Evolutionary conservation across 495 filamentous ascomycete species (phyloP).

Genomic region (Mytilinidion resinicola): DNA sequence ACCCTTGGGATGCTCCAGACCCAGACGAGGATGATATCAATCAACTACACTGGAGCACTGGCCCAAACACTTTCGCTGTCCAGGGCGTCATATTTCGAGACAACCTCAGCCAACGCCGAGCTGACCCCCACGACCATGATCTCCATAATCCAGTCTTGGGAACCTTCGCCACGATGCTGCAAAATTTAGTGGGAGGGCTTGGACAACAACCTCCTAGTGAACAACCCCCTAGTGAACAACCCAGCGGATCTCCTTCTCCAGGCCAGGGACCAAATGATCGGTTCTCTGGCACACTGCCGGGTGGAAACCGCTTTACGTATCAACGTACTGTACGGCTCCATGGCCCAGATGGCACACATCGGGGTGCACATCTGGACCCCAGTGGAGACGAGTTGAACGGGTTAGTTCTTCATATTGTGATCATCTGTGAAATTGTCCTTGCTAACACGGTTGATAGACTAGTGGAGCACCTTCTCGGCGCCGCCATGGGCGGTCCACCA

Average conservation of each 20-base stretch:
- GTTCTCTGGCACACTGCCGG: not conserved
- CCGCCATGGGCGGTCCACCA: not conserved
- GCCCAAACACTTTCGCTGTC: conserved; percentile 34
- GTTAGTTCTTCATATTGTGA: conserved; percentile 5
- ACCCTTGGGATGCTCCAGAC: conserved; percentile 36
- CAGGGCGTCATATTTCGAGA: conserved; percentile 32
- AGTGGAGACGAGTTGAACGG: conserved; percentile 24
- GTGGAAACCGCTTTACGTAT: conserved; percentile 16
- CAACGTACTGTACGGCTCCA: conserved; percentile 20
- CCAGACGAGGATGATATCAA: conserved; percentile 41
- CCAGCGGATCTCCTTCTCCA: too few relatives aligned
- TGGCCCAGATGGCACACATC: conserved; percentile 30
- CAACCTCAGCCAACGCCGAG: conserved; percentile 14
- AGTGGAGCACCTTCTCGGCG: not conserved
- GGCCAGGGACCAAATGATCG: not conserved
- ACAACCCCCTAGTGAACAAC: too few relatives aligned
- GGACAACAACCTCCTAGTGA: not conserved
- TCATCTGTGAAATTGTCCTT: not conserved
- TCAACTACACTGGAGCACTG: conserved; percentile 32
- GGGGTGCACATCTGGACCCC: conserved; percentile 25
- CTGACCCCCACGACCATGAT: conserved; percentile 19
- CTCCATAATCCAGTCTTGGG: conserved; percentile 7
- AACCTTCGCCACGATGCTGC: conserved; percentile 17
- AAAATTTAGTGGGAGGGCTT: conserved; percentile 12
- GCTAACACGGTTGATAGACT: not conserved